A percentile compares a stretch with the other conserved stretches of the same genome.
phyloP scores from a whole-genome alignment of 148 eudicot genomes.

The Chenopodium berlandieri region DNA sequence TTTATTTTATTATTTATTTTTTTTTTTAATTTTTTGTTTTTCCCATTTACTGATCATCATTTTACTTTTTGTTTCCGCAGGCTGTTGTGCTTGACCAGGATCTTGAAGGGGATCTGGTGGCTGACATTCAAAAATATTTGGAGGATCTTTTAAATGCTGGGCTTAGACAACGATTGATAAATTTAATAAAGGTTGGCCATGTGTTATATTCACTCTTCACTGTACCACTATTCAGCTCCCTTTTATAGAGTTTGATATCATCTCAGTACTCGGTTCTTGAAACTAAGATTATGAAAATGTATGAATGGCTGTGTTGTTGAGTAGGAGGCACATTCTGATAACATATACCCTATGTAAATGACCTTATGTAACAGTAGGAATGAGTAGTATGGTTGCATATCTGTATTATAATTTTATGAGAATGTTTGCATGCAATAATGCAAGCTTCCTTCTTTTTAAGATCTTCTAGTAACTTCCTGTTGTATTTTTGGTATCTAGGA shows the following conservation, averaged over 20 bases:
- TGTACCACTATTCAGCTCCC: neutral
- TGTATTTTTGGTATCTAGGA: slow-evolving; percentile 47
- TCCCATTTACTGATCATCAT: neutral
- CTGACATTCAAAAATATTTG: slow-evolving; percentile 75
- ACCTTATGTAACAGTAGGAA: neutral
- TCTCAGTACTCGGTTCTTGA: neutral
- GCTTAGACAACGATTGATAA: slow-evolving; percentile 68
- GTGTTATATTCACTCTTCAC: neutral
- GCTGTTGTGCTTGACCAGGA: slow-evolving; percentile 96
- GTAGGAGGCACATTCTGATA: neutral
- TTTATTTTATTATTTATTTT: too few species aligned
- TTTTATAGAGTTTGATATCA: neutral
- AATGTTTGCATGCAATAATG: neutral
- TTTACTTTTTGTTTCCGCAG: slow-evolving; percentile 38
- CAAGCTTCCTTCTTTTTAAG: neutral
- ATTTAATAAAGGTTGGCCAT: slow-evolving; percentile 68
- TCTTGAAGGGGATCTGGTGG: slow-evolving; percentile 70
- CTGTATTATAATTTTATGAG: neutral
- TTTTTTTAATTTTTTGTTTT: neutral
- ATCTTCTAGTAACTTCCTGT: slow-evolving; percentile 11
- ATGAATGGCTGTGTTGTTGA: neutral
- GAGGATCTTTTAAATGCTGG: slow-evolving; percentile 79
- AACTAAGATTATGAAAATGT: neutral
- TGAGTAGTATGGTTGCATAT: neutral
- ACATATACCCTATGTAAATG: neutral